These are phyloP conservation scores for Leccinum ponderosum DNA, from an alignment of 1,284 basidiomycete species.

Conservation along the genomic window DNA sequence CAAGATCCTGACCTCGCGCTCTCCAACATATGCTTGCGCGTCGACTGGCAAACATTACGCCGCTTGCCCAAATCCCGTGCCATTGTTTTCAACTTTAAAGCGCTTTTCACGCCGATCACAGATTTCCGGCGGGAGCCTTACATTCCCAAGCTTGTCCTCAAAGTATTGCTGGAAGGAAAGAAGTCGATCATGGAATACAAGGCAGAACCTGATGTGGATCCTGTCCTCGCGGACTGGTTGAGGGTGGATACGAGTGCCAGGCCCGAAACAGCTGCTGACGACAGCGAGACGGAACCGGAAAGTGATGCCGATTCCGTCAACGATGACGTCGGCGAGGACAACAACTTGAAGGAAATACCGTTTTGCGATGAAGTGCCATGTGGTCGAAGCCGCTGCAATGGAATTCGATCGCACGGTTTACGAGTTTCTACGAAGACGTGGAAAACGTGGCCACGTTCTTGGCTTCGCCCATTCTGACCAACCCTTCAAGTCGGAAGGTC, in stretches of 20 bases:
- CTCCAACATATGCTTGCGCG: constrained; percentile 45
- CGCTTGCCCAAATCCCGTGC: constrained; percentile 46
- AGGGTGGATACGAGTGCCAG: constrained; percentile 38
- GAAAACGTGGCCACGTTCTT: constrained; percentile 33
- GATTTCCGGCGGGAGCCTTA: constrained; percentile 46
- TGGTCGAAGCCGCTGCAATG: constrained; percentile 34
- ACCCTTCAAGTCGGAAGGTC: constrained; percentile 15
- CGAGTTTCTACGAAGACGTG: constrained; percentile 52
- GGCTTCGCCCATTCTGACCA: constrained; percentile 11
- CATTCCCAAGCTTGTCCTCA: constrained; percentile 45
- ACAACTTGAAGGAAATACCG: constrained; percentile 9
- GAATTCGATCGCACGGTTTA: constrained; percentile 70
- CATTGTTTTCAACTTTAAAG: constrained; percentile 54
- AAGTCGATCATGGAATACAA: constrained; percentile 33
- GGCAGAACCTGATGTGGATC: constrained; percentile 41
- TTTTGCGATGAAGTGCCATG: no score
- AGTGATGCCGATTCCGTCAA: constrained; percentile 74
- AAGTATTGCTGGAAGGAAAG: constrained; percentile 41
- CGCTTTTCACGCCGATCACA: constrained; percentile 48
- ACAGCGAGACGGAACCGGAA: constrained; percentile 47
- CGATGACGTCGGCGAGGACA: constrained; percentile 46
- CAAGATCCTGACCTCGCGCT: constrained; percentile 39
- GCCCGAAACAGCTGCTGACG: constrained; percentile 10
- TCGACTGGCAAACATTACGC: constrained; percentile 56
- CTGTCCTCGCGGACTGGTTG: constrained; percentile 65